These are phyloP conservation scores for Termitomyces bulborhizus DNA, from an alignment of 768 basidiomycete species.

Conservation along the genomic window DNA sequence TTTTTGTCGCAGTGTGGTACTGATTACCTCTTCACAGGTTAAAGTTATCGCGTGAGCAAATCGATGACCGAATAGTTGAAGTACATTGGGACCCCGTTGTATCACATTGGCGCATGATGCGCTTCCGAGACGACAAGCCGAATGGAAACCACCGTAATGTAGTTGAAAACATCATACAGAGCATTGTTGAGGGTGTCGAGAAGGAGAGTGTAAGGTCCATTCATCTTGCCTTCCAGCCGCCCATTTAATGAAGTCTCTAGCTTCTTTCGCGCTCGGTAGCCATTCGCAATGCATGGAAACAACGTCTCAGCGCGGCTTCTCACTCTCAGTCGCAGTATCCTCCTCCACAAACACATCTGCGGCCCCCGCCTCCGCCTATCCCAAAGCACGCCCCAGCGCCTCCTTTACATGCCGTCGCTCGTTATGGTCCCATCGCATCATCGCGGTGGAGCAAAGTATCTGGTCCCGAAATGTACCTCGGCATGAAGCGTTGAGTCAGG, in stretches of 20 bases:
- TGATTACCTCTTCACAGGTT: constrained; percentile 41
- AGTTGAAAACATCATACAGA: constrained; percentile 85
- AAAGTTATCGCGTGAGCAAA: constrained; percentile 78
- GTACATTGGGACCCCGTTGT: constrained; percentile 78
- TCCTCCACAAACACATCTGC: constrained; percentile 17
- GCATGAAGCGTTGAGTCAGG: constrained; percentile 54
- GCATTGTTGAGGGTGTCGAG: constrained; percentile 92
- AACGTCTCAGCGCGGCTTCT: constrained; percentile 38
- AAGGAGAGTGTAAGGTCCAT: constrained; percentile 62
- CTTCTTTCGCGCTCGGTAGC: constrained; percentile 56
- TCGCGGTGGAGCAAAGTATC: constrained; percentile 72
- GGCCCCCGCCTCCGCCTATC: constrained; percentile 18
- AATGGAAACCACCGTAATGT: constrained; percentile 83
- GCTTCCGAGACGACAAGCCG: constrained; percentile 92
- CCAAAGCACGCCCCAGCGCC: constrained; percentile 11
- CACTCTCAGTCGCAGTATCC: constrained; percentile 19
- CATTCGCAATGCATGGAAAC: constrained; percentile 74
- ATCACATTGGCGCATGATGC: constrained; percentile 81
- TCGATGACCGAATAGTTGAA: constrained; percentile 92
- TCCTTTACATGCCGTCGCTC: constrained; percentile 30
- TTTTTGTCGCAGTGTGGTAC: not conserved
- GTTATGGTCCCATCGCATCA: constrained; percentile 59
- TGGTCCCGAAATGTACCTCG: constrained; percentile 54
- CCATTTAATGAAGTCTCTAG: constrained; percentile 30
- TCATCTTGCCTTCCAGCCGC: constrained; percentile 2